Evolutionary conservation across 1,139 yeast genomes (phyloP).

Genomic region (Pneumocystis oryctolagi): DNA sequence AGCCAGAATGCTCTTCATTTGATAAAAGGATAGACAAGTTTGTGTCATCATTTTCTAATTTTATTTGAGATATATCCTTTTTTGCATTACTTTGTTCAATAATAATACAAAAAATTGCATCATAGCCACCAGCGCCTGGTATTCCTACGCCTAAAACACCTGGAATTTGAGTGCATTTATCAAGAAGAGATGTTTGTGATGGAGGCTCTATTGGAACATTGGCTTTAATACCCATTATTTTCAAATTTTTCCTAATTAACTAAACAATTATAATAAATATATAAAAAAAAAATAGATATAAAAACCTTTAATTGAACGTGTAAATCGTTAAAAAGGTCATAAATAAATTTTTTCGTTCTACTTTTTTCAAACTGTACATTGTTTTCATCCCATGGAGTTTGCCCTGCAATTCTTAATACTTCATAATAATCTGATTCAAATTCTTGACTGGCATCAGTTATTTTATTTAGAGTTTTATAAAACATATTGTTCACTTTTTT

Average conservation of each 20-base stretch:
- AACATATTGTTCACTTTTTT: constrained; percentile 38
- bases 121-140: constrained; percentile 97
- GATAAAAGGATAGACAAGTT: neutral
- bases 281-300: neutral
- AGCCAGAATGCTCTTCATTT: constrained; percentile 2
- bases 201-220: constrained; percentile 84
- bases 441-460: constrained; percentile 31
- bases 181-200: constrained; percentile 56
- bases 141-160: constrained; percentile 92
- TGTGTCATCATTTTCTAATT: neutral
- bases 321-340: constrained; percentile 7
- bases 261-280: constrained; percentile 26
- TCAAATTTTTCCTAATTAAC: constrained; percentile 40
- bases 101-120: constrained; percentile 68
- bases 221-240: constrained; percentile 44
- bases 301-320: constrained; percentile 17
- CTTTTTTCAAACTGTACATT: neutral
- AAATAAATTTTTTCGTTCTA: neutral
- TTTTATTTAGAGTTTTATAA: constrained; percentile 40
- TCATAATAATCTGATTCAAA: constrained; percentile 1
- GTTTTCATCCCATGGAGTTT: neutral
- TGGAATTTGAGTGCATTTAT: constrained; percentile 37
- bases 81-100: constrained; percentile 25
- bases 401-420: neutral
- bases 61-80: neutral